Evolutionary conservation across 2,329 filamentous ascomycete species (phyloP), one percentile per base, ranked within the genome.

Genomic region (Coniochaeta sp.): DNA sequence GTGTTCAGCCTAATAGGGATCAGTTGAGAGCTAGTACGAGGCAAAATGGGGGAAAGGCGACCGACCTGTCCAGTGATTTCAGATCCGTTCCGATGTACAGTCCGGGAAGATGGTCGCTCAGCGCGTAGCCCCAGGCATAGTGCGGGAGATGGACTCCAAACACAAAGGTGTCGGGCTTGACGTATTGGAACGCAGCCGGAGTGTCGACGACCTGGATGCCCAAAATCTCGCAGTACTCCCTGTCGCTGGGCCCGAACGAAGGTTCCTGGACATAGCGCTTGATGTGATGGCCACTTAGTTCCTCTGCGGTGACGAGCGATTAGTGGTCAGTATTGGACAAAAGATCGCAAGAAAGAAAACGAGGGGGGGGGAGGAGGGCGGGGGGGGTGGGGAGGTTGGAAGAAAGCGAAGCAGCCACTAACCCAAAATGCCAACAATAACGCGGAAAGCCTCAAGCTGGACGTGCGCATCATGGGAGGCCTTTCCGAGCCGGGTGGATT

Each of bases 71-170:
- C 30, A 56, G 30, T 5, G 19, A 22, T 14, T 22, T 26, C 12
- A 56, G 30, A 26, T 24, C 22, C 8, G 82, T 87, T 0, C 86
- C 87, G 16, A 89, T 76, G 14, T 86, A 82, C 2, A 88, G 66
- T 0, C 73, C 77, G 0, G 87, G 86, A 1, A 77, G 65, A 0
- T 71, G 63, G 0, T 70, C 67, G 1, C 73, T 65, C 1, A 90
- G 71, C 0, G 84, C 77, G 6, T 75, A 69, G 24, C 79, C 73
- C 57, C 84, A 89, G 44, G 81, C 77, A 40, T 72, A 75, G 24
- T 73, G 75, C 60, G 85, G 85, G 61, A 86, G 77, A 57, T 89
- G 87, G 0, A 89, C 77, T 1, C 83, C 86, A 63, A 83, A 90
- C 2, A 88, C 74, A 1, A 90, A 68, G 0, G 83, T 80, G 0